Conservation (phyloP, 768 basidiomycete genomes). For the Termitomyces sp. region DNA sequence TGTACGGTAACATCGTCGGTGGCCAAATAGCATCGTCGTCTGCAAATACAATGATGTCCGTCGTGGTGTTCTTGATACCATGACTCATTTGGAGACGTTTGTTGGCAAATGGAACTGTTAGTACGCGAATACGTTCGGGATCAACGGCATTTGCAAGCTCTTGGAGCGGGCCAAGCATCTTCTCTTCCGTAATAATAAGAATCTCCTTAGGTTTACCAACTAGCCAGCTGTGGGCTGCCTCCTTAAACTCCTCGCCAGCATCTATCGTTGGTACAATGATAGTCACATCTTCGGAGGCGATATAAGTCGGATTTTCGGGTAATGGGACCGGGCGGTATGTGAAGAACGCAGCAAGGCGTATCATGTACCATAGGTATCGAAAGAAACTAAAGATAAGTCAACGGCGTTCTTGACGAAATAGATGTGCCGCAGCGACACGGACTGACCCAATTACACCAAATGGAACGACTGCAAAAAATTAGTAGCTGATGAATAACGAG, state of each 20-base stretch:
- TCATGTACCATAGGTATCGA: slow-evolving; percentile 90
- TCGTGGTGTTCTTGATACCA: slow-evolving; percentile 86
- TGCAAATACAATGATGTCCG: slow-evolving; percentile 92
- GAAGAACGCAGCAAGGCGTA: slow-evolving; percentile 74
- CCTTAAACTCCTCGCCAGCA: slow-evolving; percentile 93
- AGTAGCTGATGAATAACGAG: slow-evolving; percentile 4
- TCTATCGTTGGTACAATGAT: slow-evolving; percentile 97
- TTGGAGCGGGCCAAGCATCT: slow-evolving; percentile 86
- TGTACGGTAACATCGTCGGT: slow-evolving; percentile 82
- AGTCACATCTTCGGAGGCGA: slow-evolving; percentile 90
- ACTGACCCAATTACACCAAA: slow-evolving; percentile 83
- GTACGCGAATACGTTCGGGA: slow-evolving; percentile 77
- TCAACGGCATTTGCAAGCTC: slow-evolving; percentile 87
- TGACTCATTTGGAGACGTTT: slow-evolving; percentile 94
- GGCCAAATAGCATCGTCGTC: slow-evolving; percentile 98
- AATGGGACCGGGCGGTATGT: slow-evolving; percentile 88
- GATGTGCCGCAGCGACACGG: neutral
- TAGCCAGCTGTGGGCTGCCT: slow-evolving; percentile 90
- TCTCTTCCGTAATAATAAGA: slow-evolving; percentile 74
- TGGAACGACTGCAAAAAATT: slow-evolving; percentile 66
- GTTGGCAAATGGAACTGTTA: slow-evolving; percentile 91
- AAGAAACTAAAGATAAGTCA: slow-evolving; percentile 60
- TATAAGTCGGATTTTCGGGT: slow-evolving; percentile 87
- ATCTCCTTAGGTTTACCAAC: slow-evolving; percentile 85
- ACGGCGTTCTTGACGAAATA: slow-evolving; percentile 10